These are phyloP conservation scores for Nakataea oryzae DNA, from an alignment of 2,329 filamentous ascomycete species.

Conservation along the genomic window DNA sequence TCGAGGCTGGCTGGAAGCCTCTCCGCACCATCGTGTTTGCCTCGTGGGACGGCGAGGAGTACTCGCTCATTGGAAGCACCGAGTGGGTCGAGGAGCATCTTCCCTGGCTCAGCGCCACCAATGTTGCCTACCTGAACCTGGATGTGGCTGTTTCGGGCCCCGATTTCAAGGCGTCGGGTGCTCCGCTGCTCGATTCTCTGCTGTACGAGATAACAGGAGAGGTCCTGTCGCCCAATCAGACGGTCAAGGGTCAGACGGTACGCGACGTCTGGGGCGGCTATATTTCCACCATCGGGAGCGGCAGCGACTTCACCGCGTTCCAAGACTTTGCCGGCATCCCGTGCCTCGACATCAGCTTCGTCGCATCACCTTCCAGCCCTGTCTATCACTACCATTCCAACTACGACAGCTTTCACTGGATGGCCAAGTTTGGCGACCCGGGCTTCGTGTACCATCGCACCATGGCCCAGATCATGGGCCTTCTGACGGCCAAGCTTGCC, in stretches of 20 bases:
- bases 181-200: slow-evolving; percentile 65
- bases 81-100: slow-evolving; percentile 91
- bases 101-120: slow-evolving; percentile 64
- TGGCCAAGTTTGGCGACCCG: slow-evolving; percentile 68
- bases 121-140: slow-evolving; percentile 77
- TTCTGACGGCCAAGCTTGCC: slow-evolving; percentile 50
- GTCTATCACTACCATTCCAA: slow-evolving; percentile 84
- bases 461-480: slow-evolving; percentile 54
- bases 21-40: slow-evolving; percentile 86
- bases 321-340: slow-evolving; percentile 61
- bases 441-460: slow-evolving; percentile 56
- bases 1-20: slow-evolving; percentile 69
- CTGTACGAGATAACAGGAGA: slow-evolving; percentile 55
- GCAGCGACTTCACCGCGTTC: slow-evolving; percentile 67
- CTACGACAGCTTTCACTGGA: slow-evolving; percentile 87
- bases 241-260: slow-evolving; percentile 56
- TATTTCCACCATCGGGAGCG: slow-evolving; percentile 59
- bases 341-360: slow-evolving; percentile 54
- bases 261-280: slow-evolving; percentile 53
- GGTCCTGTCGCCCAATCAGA: slow-evolving; percentile 67
- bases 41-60: slow-evolving; percentile 75
- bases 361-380: slow-evolving; percentile 28
- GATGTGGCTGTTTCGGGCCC: slow-evolving; percentile 63
- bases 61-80: slow-evolving; percentile 75
- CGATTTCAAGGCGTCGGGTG: slow-evolving; percentile 53